Conservation (phyloP, 805 yeast species). For the Candida adriatica region DNA sequence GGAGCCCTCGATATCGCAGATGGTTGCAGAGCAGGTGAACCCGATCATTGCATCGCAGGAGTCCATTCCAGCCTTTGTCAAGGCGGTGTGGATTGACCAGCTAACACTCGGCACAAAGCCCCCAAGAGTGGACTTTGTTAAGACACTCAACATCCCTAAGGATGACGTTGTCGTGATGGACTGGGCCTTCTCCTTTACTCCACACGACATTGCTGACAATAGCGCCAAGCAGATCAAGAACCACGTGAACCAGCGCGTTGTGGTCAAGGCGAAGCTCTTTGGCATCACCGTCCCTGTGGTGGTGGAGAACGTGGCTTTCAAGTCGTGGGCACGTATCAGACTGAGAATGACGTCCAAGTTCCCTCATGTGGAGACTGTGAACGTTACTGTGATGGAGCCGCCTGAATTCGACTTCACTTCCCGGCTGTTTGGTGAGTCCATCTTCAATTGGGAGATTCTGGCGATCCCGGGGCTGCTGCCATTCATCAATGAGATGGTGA, state of each 20-base stretch:
- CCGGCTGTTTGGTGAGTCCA: slow-evolving; percentile 65
- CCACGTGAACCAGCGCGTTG: slow-evolving; percentile 74
- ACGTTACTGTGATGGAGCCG: slow-evolving; percentile 75
- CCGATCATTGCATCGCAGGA: slow-evolving; percentile 74
- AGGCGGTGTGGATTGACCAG: slow-evolving; percentile 76
- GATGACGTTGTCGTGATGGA: slow-evolving; percentile 96
- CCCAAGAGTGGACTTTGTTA: slow-evolving; percentile 84
- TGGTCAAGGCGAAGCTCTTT: slow-evolving; percentile 73
- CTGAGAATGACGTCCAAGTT: slow-evolving; percentile 83
- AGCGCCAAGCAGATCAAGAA: slow-evolving; percentile 80
- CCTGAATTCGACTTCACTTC: slow-evolving; percentile 85
- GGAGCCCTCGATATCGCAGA: slow-evolving; percentile 84
- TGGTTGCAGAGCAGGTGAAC: slow-evolving; percentile 80
- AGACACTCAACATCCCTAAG: slow-evolving; percentile 84
- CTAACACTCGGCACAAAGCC: slow-evolving; percentile 95
- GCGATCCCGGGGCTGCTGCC: slow-evolving; percentile 82
- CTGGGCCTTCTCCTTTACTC: slow-evolving; percentile 89
- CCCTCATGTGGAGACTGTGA: slow-evolving; percentile 92
- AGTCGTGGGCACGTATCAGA: slow-evolving; percentile 69
- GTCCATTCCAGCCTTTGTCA: slow-evolving; percentile 74
- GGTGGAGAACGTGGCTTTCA: slow-evolving; percentile 74
- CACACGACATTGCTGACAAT: slow-evolving; percentile 81
- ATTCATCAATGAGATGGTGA: slow-evolving; percentile 77
- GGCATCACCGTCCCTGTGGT: slow-evolving; percentile 77
- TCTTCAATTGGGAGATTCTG: slow-evolving; percentile 83